Evolutionary conservation across 2,329 filamentous ascomycete species (phyloP), one percentile per base, ranked within the genome.

Genomic region (Colletotrichum coccodes): DNA sequence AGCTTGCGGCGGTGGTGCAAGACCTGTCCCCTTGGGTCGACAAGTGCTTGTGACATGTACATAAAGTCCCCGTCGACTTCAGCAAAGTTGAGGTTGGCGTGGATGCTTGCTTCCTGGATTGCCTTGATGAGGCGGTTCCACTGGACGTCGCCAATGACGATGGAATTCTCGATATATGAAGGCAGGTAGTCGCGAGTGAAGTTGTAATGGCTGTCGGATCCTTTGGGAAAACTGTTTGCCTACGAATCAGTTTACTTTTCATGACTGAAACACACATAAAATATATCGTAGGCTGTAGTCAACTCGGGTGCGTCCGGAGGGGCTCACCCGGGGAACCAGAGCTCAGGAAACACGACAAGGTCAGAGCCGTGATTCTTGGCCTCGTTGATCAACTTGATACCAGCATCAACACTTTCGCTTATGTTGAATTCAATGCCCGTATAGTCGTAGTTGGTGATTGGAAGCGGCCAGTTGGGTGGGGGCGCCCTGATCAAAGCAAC

Each of bases 31-130:
- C 79, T 71, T 0, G 78, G 74, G 1, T 74, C 78, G 60, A 87
- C 82, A 12, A 86, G 77, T 3, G 78, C 78, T 70, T 86, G 84
- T 0, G 83, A 75, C 36, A 86, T 83, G 75, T 85, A 86, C 7
- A 85, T 71, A 6, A 76, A 79, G 36, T 79, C 67, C 2, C 75
- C 75, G 4, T 75, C 73, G 36, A 73, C 76, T 72, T 86, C 83
- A 0, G 81, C 80, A 64, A 83, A 85, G 0, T 52, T 47, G 30
- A 65, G 18, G 4, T 38, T 36, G 4, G 50, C 47, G 40, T 50
- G 65, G 12, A 69, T 54, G 9, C 26, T 8, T 4, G 28, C 38
- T 8, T 47, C 30, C 12, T 40, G 28, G 2, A 44, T 36, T 6
- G 65, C 60, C 7, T 40, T 38, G 9, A 47, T 11, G 14, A 68